Percentiles rank a stretch among this genome's conserved stretches.
Conservation (phyloP, 2,329 filamentous ascomycete species). For the Fusarium decemcellulare region DNA sequence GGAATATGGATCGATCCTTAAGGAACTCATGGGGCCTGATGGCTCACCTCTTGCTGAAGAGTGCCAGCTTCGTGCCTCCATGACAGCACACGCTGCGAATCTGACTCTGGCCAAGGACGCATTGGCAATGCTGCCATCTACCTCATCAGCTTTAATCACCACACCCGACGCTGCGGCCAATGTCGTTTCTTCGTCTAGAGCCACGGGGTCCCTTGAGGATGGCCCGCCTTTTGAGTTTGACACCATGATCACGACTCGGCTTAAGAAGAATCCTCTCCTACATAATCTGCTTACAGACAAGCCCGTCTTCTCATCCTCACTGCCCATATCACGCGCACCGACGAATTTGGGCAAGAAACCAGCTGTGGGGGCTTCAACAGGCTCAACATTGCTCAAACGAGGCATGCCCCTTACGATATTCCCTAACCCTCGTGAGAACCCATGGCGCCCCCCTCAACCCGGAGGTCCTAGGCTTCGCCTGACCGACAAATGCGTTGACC, state of each 20-base stretch:
- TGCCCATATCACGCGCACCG: constrained; percentile 78
- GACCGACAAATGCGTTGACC: constrained; percentile 85
- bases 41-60: constrained; percentile 49
- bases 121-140: constrained; percentile 82
- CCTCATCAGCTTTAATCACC: constrained; percentile 90
- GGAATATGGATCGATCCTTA: constrained; percentile 80
- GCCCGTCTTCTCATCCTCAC: constrained; percentile 90
- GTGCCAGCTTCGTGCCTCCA: constrained; percentile 47
- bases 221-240: constrained; percentile 65
- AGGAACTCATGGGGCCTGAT: constrained; percentile 65
- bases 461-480: constrained; percentile 75
- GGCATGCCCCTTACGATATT: constrained; percentile 92
- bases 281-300: constrained; percentile 98
- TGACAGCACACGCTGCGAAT: constrained; percentile 74
- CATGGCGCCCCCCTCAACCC: constrained; percentile 78
- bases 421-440: constrained; percentile 77
- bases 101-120: constrained; percentile 79
- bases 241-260: constrained; percentile 67
- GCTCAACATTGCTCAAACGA: constrained; percentile 88
- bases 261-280: constrained; percentile 84
- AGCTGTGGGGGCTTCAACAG: constrained; percentile 36
- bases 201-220: constrained; percentile 54
- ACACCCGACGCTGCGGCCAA: constrained; percentile 86
- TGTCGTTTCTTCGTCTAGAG: constrained; percentile 54
- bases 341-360: constrained; percentile 45